Conservation (phyloP, 1,284 basidiomycete genomes). For the Neolentinus lepideus region DNA sequence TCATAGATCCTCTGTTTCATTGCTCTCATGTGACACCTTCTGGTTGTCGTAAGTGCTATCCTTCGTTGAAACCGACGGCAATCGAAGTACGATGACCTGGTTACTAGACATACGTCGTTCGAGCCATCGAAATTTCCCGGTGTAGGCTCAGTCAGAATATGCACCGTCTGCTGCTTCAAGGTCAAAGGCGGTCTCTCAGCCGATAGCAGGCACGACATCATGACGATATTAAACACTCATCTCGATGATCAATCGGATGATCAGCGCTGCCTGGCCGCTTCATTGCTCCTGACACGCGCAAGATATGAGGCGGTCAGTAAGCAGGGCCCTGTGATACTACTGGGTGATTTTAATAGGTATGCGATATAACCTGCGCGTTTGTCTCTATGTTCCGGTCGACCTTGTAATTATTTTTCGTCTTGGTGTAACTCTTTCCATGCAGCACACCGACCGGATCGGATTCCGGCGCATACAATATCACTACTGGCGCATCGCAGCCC, state of each 20-base stretch:
- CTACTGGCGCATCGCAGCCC: conserved; percentile 33
- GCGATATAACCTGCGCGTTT: not conserved
- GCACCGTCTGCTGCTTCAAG: conserved; percentile 37
- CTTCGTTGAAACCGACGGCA: not conserved
- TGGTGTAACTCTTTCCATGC: not conserved
- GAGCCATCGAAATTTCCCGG: conserved; percentile 42
- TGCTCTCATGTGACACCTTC: conserved; percentile 41
- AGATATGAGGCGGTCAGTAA: conserved; percentile 37
- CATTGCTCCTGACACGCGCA: conserved; percentile 41
- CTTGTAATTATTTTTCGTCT: not conserved
- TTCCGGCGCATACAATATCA: conserved; percentile 43
- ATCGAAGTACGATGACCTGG: too few relatives aligned
- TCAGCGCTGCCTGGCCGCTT: conserved; percentile 45
- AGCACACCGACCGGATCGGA: conserved; percentile 34
- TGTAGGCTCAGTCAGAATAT: conserved; percentile 45
- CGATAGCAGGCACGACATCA: conserved; percentile 13
- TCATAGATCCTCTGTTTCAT: conserved; percentile 4
- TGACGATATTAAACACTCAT: conserved; percentile 43
- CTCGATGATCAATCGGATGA: conserved; percentile 50
- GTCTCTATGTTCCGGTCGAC: too few relatives aligned
- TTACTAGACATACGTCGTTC: too few relatives aligned
- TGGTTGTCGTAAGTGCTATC: conserved; percentile 41
- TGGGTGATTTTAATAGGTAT: conserved; percentile 50
- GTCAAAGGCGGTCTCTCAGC: conserved; percentile 1
- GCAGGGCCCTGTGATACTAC: conserved; percentile 34